phyloP scores from a whole-genome alignment of 2,329 filamentous ascomycete genomes.

The Penicillium sclerotigenum region DNA sequence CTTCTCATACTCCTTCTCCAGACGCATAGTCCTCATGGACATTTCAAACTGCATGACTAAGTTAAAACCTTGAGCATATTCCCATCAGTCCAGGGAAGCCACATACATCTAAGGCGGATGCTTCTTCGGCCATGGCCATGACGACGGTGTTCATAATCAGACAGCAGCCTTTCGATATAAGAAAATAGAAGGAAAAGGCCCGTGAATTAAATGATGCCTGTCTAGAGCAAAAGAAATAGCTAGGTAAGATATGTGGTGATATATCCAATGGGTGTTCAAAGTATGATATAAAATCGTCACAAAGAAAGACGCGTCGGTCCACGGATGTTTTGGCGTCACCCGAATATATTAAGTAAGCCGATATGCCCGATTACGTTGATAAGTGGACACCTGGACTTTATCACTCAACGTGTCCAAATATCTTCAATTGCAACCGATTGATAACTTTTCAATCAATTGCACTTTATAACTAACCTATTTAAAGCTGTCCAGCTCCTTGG shows the following conservation, averaged over 20 bases:
- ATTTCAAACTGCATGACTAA: constrained; percentile 37
- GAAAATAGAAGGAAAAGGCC: background rate
- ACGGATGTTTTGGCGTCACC: background rate
- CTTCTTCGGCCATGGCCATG: constrained; percentile 15
- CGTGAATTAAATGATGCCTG: background rate
- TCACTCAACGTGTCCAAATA: constrained; percentile 3
- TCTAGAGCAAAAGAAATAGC: background rate
- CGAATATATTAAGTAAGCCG: constrained; percentile 5
- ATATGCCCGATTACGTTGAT: constrained; percentile 5
- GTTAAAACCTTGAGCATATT: constrained; percentile 2
- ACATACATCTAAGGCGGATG: constrained; percentile 28
- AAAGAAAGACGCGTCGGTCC: constrained; percentile 2
- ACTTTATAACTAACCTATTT: background rate
- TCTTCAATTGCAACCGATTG: constrained; percentile 8
- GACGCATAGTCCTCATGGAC: constrained; percentile 51
- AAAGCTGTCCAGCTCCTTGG: constrained; percentile 10
- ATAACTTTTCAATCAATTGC: background rate
- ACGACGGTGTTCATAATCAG: background rate
- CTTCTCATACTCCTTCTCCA: constrained; percentile 69
- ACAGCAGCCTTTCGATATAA: background rate
- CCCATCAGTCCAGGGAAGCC: background rate
- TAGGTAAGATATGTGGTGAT: background rate
- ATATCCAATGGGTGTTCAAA: background rate
- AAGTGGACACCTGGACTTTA: constrained; percentile 13
- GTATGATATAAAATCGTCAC: background rate